phyloP scores from a whole-genome alignment of 345 rosid genomes.

The Eucalyptus urophylla region DNA sequence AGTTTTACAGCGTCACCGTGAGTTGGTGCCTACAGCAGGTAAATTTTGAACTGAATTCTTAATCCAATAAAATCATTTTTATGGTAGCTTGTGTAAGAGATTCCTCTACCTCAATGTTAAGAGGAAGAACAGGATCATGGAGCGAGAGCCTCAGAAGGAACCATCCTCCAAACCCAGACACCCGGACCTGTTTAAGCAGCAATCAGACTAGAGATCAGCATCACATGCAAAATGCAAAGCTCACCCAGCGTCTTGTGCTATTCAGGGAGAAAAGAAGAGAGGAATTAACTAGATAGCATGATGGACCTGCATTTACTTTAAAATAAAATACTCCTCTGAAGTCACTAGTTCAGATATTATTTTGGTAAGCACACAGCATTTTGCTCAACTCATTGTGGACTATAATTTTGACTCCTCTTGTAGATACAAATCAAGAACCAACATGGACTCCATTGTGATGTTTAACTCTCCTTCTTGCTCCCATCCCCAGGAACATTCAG shows the following conservation, averaged over 20 bases:
- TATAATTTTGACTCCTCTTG: background rate
- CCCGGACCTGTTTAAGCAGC: slow-evolving; percentile 50
- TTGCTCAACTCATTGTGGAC: background rate
- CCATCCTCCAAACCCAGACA: slow-evolving; percentile 94
- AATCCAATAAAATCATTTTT: background rate
- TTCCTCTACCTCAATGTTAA: slow-evolving; percentile 75
- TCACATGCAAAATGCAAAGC: background rate
- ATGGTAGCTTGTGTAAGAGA: background rate
- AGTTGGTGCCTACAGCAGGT: slow-evolving; percentile 47
- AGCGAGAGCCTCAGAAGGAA: slow-evolving; percentile 96
- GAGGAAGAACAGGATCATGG: slow-evolving; percentile 98
- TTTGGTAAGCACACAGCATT: background rate
- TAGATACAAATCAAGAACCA: background rate
- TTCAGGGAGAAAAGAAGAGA: background rate
- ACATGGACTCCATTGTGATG: background rate
- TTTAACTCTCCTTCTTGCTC: background rate
- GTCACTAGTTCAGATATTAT: background rate
- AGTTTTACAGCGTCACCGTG: slow-evolving; percentile 68
- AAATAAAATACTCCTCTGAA: background rate
- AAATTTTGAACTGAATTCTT: background rate
- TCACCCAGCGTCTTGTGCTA: background rate
- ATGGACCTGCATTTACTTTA: background rate
- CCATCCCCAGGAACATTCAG: background rate
- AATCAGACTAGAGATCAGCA: background rate
- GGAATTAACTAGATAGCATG: background rate